phyloP scores from a whole-genome alignment of 208 protist genomes.

The Herpetomonas samuelpessoai region DNA sequence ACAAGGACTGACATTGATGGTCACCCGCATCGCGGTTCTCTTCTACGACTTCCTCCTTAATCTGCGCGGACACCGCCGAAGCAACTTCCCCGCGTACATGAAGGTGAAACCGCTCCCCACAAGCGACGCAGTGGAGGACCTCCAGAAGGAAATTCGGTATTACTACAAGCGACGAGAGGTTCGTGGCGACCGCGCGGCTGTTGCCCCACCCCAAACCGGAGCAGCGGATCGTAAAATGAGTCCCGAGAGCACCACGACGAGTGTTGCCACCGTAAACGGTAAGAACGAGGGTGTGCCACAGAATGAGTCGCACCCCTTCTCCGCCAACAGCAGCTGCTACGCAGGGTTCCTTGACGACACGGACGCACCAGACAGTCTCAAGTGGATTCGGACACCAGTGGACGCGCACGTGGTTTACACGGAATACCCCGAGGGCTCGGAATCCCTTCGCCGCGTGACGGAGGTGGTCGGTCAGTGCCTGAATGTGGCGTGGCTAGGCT shows the following conservation, averaged over 20 bases:
- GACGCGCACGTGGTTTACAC: background rate
- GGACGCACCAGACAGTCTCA: too few species aligned
- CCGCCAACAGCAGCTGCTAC: too few species aligned
- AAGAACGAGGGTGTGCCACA: too few species aligned
- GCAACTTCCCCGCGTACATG: background rate
- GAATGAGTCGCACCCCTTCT: too few species aligned
- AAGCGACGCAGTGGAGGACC: background rate
- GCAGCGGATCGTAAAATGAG: too few species aligned
- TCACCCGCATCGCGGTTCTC: background rate
- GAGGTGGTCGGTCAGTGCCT: background rate
- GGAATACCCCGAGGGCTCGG: background rate
- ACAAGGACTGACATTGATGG: background rate
- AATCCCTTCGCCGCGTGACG: background rate
- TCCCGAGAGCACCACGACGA: too few species aligned
- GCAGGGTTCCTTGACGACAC: too few species aligned
- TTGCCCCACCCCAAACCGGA: too few species aligned
- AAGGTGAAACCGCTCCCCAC: background rate
- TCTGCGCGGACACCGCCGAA: background rate
- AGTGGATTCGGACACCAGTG: too few species aligned
- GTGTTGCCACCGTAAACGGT: too few species aligned
- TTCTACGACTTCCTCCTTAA: conserved; percentile 6
- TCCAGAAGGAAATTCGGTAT: background rate
- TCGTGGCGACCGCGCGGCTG: too few species aligned
- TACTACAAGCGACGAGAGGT: too few species aligned
- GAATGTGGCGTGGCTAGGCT: background rate